phyloP scores from a whole-genome alignment of 192 early-diverging fungal species.

The Backusella sp. region DNA sequence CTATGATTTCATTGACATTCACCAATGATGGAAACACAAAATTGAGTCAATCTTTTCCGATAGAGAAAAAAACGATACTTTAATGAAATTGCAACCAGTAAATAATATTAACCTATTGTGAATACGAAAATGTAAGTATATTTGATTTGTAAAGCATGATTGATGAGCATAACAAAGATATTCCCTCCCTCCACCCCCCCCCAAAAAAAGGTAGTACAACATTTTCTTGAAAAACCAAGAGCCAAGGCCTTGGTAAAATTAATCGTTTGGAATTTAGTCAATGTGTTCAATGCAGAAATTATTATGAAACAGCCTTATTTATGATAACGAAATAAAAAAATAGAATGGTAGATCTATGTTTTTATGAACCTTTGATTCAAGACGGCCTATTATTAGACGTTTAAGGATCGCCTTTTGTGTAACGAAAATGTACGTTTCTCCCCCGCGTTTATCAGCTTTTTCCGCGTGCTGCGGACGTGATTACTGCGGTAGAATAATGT shows the following conservation, averaged over 20 bases:
- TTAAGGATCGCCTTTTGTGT: not conserved
- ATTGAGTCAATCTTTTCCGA: not conserved
- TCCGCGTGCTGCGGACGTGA: not conserved
- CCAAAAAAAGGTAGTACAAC: not conserved
- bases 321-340: not conserved
- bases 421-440: not conserved
- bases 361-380: not conserved
- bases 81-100: not conserved
- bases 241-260: not conserved
- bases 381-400: not conserved
- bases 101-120: not conserved
- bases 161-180: not conserved
- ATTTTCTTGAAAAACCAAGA: conserved; percentile 2
- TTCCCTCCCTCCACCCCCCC: not conserved
- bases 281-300: not conserved
- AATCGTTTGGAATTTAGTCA: not conserved
- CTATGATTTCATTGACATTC: not conserved
- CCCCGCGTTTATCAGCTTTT: not conserved
- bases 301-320: not conserved
- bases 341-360: not conserved
- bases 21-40: not conserved
- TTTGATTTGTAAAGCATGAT: not conserved
- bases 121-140: not conserved
- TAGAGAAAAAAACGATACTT: not conserved
- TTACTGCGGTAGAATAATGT: not conserved